These are phyloP conservation scores for Backusella circina DNA, from an alignment of 192 early-diverging fungal genomes.

Conservation along the genomic window DNA sequence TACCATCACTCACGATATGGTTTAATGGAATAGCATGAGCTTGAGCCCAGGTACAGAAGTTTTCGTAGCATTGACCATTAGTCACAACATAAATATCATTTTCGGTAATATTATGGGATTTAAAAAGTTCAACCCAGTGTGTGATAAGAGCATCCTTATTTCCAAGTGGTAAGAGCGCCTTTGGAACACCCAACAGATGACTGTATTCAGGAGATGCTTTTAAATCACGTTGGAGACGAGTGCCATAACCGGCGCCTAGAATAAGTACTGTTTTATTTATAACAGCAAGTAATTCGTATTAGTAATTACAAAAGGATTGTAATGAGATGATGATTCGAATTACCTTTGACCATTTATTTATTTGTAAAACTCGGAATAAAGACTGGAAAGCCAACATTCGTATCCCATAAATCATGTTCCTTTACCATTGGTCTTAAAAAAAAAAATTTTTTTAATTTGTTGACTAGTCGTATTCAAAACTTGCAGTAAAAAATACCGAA, in stretches of 20 bases:
- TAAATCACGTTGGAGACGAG: constrained; percentile 54
- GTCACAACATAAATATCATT: constrained; percentile 40
- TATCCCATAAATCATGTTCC: too few species aligned
- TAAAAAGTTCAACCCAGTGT: constrained; percentile 35
- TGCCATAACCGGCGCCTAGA: constrained; percentile 60
- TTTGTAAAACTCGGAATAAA: neutral
- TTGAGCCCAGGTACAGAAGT: constrained; percentile 45
- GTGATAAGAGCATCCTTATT: constrained; percentile 38
- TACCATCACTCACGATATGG: constrained; percentile 50
- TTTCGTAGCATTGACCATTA: constrained; percentile 36
- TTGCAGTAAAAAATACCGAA: too few species aligned
- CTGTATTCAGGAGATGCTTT: constrained; percentile 17
- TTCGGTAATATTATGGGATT: constrained; percentile 9
- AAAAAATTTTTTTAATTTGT: too few species aligned
- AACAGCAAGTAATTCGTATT: neutral
- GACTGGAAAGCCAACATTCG: neutral
- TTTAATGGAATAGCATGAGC: constrained; percentile 25
- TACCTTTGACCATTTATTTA: constrained; percentile 2
- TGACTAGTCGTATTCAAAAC: too few species aligned
- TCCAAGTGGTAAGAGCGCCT: constrained; percentile 46
- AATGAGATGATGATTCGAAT: neutral
- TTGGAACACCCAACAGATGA: constrained; percentile 43
- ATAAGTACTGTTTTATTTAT: constrained; percentile 37
- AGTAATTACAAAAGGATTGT: neutral
- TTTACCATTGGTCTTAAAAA: too few species aligned